These are phyloP conservation scores for Pulveroboletus ravenelii DNA, from an alignment of 768 basidiomycete species.

Conservation along the genomic window DNA sequence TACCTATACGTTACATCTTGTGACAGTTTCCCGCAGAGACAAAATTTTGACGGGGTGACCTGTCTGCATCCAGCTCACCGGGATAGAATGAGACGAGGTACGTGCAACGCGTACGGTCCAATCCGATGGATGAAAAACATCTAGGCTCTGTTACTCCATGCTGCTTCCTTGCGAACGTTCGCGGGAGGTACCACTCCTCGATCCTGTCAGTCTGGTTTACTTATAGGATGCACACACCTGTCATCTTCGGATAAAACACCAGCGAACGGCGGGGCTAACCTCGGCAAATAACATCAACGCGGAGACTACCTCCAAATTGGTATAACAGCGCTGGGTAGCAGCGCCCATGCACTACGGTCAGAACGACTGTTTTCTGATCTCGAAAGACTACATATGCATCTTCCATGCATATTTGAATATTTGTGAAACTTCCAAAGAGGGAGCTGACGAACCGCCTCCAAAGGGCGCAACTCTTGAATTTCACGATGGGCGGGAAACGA, in stretches of 20 bases:
- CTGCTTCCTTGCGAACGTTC: background rate
- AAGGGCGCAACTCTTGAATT: background rate
- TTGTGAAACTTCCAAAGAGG: too few species aligned
- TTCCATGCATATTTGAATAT: background rate
- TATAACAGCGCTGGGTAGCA: too few species aligned
- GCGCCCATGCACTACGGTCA: too few species aligned
- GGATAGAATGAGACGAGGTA: background rate
- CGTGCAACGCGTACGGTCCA: background rate
- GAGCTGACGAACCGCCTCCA: background rate
- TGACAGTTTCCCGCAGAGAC: background rate
- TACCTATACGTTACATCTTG: conserved; percentile 1
- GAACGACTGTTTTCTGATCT: too few species aligned
- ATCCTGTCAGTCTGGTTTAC: background rate
- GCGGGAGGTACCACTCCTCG: background rate
- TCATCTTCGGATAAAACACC: background rate
- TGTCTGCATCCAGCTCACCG: background rate
- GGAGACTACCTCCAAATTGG: background rate
- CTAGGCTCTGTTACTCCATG: background rate
- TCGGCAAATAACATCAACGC: background rate
- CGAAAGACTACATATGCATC: background rate
- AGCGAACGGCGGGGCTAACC: background rate
- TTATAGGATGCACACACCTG: background rate
- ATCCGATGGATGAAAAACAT: background rate
- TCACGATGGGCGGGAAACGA: too few species aligned
- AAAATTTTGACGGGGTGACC: background rate